These are phyloP conservation scores for Centrapalus pauciflorus DNA, from an alignment of 129 eudicot genomes.

Conservation along the genomic window DNA sequence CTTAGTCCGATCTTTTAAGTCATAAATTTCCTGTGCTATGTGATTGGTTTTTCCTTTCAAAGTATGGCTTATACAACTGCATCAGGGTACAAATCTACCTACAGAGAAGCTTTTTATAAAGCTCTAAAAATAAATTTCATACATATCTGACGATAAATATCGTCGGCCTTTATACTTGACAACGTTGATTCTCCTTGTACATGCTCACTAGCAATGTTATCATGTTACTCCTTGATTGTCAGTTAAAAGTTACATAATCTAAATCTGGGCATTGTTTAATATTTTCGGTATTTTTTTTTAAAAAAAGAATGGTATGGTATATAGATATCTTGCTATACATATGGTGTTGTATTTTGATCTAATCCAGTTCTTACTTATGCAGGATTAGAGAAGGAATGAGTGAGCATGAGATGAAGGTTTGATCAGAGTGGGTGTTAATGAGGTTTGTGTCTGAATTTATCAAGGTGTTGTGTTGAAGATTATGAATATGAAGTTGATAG, in stretches of 20 bases:
- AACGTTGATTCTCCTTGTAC: neutral
- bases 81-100: neutral
- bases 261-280: too few species aligned
- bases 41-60: neutral
- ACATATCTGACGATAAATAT: neutral
- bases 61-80: neutral
- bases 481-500: conserved; percentile 19
- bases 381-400: conserved; percentile 24
- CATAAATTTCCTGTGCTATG: neutral
- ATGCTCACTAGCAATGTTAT: neutral
- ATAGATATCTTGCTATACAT: neutral
- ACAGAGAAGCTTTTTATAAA: conserved; percentile 5
- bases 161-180: neutral
- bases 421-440: neutral
- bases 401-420: conserved; percentile 9
- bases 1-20: neutral
- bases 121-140: neutral
- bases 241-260: too few species aligned
- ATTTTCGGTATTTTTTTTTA: too few species aligned
- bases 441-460: conserved; percentile 11
- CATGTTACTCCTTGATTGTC: neutral
- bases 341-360: conserved; percentile 1
- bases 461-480: conserved; percentile 15
- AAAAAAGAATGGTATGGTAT: neutral
- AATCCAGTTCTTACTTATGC: conserved; percentile 5